Evolutionary conservation across 2,329 filamentous ascomycete species (phyloP), one percentile per base, ranked within the genome.

Genomic region (Hypoxylon sp.): DNA sequence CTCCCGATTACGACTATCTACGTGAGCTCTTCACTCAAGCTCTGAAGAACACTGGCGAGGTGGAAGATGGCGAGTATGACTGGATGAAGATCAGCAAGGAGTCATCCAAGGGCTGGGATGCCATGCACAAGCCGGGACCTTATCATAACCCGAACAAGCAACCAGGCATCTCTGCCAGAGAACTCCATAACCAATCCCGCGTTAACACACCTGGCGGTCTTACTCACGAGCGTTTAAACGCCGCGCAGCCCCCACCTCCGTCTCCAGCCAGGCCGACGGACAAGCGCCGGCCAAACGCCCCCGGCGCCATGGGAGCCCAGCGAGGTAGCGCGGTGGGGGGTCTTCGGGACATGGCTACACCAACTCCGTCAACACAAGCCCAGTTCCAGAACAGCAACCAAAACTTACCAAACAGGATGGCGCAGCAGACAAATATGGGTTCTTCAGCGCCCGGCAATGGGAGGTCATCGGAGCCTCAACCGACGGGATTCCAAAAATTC

Each of bases 1-100:
- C 94, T 0, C 96, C 96, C 29, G 96, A 99, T 83, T 99, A 99
- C 84, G 96, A 98, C 80, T 97, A 98, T 82, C 88, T 98, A 65
- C 92, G 96, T 53, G 95, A 98, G 78, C 90, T 99, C 63, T 97
- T 99, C 84, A 98, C 95, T 0, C 93, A 97, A 82, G 94, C 95
- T 19, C 87, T 98, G 71, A 97, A 98, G 88, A 95, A 94, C 80
- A 92, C 92, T 1, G 94, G 94, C 62, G 94, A 97, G 76, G 91
- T 98, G 8, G 96, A 98, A 80, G 96, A 99, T 81, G 96, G 96
- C 78, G 95, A 98, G 81, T 99, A 98, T 81, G 96, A 99, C 84
- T 99, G 96, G 96, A 97, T 98, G 94, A 98, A 97, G 87, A 87
- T 97, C 75, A 96, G 94, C 85, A 90, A 90, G 81, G 86, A 88